Evolutionary conservation across 164 flowering plant species (phyloP).

Genomic region (Dillenia suffruticosa): DNA sequence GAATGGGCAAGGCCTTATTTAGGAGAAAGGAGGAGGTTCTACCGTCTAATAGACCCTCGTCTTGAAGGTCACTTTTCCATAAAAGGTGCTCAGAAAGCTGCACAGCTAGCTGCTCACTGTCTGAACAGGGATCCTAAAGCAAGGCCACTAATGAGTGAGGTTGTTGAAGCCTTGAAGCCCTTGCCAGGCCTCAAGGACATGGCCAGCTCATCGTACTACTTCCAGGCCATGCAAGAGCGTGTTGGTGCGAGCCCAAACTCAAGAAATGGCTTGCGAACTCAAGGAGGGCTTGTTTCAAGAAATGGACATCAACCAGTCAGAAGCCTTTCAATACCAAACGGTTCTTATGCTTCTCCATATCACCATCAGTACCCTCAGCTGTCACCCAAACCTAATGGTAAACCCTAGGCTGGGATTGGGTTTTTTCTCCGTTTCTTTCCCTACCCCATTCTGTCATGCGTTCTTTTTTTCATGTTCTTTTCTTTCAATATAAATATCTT

Average conservation of each 20-base stretch:
- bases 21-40: constrained; percentile 67
- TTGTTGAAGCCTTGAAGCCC: constrained; percentile 70
- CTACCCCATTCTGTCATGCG: not conserved
- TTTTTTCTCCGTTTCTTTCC: constrained; percentile 1
- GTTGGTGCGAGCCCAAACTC: constrained; percentile 45
- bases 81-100: constrained; percentile 81
- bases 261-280: constrained; percentile 33
- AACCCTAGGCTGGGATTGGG: constrained; percentile 23
- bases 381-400: constrained; percentile 52
- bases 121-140: constrained; percentile 82
- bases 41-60: constrained; percentile 73
- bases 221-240: constrained; percentile 68
- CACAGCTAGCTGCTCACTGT: constrained; percentile 71
- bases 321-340: constrained; percentile 54
- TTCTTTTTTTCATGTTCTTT: not conserved
- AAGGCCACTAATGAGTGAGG: constrained; percentile 79
- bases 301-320: constrained; percentile 40
- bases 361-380: constrained; percentile 31
- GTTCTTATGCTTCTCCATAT: constrained; percentile 54
- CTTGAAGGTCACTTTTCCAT: constrained; percentile 88
- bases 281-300: constrained; percentile 28
- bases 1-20: constrained; percentile 92
- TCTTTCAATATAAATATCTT: constrained; percentile 10
- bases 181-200: constrained; percentile 76
- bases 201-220: constrained; percentile 79